Base-by-base conservation (phyloP, 768 basidiomycete genomes). In the Termitomyces sp. region DNA sequence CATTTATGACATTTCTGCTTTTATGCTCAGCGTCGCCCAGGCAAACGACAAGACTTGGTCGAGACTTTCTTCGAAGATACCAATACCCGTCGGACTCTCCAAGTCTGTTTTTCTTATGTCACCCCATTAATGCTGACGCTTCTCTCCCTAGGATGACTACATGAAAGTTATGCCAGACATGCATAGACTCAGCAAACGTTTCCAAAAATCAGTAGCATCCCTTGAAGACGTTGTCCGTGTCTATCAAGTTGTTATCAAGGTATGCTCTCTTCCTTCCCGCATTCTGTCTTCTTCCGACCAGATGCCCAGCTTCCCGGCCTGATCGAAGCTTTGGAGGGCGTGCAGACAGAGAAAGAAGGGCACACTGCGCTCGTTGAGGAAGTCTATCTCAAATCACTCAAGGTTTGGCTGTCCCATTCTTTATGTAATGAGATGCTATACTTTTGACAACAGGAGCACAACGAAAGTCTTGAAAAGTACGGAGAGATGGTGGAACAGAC, bases 401-500 rank as follows among this genome's bases (percentile, higher is more conserved):
- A 79, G 67, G 93, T 90, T 62, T 17, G 40, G 17, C 32, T 49
- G 12, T 9, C 9, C n/a, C 4, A 36, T 47, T 20, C 53, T 58
- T 8, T 20, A 40, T 34, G 29, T 31, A 40, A 17, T 10, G n/a
- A 31, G 34, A 11, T 46, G 0, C 49, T 49, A 53, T 38, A 54
- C 40, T 37, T 36, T 3, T 5, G 51, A 47, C n/a, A 43, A n/a
- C 66, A 96, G 94, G 81, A 87, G 64, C 82, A 85, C 63, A 75
- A 83, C 17, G 73, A 71, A 0, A 86, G 77, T 55, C 83, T 98
- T 5, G 79, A 79, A 12, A 92, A 92, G 69, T 96, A 95, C 67
- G 80, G 83, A 3, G 92, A 95, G 63, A 96, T 98, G 92, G 96
- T 98, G 2, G 94, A 98, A 71, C 87, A 92, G 63, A 98, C 97